Conservation (phyloP, 2,329 filamentous ascomycete genomes). For the Fusarium zealandicum region DNA sequence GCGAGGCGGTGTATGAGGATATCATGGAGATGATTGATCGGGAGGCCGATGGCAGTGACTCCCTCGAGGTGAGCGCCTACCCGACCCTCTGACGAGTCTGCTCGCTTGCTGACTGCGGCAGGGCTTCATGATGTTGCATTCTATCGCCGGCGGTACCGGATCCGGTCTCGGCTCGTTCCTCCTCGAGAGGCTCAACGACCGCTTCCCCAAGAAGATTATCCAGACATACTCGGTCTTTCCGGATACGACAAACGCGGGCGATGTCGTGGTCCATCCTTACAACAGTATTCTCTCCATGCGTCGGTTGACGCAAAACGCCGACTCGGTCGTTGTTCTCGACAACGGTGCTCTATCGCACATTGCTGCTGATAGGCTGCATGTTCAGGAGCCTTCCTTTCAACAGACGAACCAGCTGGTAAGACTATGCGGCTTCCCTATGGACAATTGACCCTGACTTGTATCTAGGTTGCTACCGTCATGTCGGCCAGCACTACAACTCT, state of each 20-base stretch:
- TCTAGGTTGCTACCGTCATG: slow-evolving; percentile 93
- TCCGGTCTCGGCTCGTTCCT: slow-evolving; percentile 96
- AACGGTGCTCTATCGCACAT: slow-evolving; percentile 94
- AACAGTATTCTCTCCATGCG: slow-evolving; percentile 95
- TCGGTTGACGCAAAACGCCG: slow-evolving; percentile 91
- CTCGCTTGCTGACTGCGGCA: slow-evolving; percentile 43
- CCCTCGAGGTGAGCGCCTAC: slow-evolving; percentile 69
- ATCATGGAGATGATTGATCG: slow-evolving; percentile 99
- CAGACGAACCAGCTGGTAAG: slow-evolving; percentile 93
- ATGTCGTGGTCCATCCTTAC: slow-evolving; percentile 98
- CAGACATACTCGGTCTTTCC: slow-evolving; percentile 99
- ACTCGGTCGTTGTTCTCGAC: slow-evolving; percentile 96
- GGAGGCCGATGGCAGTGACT: slow-evolving; percentile 97
- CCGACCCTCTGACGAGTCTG: neutral
- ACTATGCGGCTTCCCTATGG: neutral
- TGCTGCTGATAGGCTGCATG: slow-evolving; percentile 90
- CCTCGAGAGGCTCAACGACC: slow-evolving; percentile 92
- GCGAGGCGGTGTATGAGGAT: slow-evolving; percentile 91
- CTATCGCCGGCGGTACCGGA: slow-evolving; percentile 95
- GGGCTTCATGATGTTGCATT: slow-evolving; percentile 99
- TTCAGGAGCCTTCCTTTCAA: slow-evolving; percentile 93
- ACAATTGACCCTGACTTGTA: slow-evolving; percentile 9
- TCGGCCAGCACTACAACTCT: slow-evolving; percentile 96
- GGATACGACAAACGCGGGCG: slow-evolving; percentile 83
- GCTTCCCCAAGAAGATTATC: slow-evolving; percentile 98